These are phyloP conservation scores for Saccharomyces hybrid DNA, from an alignment of 1,139 yeast genomes.

Conservation along the genomic window DNA sequence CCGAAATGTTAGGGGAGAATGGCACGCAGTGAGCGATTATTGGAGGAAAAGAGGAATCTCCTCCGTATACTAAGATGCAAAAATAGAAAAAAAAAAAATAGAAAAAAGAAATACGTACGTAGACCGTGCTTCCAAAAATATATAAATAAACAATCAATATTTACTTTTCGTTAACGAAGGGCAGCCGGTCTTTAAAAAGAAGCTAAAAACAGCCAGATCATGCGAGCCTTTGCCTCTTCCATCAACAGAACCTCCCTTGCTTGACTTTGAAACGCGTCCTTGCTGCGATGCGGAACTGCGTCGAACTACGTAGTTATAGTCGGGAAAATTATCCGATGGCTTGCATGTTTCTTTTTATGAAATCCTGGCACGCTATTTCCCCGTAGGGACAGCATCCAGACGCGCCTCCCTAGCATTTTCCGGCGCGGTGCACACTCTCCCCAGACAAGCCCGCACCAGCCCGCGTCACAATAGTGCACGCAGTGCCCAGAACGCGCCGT, in stretches of 20 bases:
- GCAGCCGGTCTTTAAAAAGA: background rate
- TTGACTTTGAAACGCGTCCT: background rate
- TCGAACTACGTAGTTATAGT: background rate
- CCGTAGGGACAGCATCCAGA: too few species aligned
- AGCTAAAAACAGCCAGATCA: background rate
- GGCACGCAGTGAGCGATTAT: slow-evolving; percentile 49
- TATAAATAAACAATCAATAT: background rate
- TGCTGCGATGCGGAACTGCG: background rate
- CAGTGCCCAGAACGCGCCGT: too few species aligned
- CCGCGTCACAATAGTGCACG: too few species aligned
- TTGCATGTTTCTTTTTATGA: background rate
- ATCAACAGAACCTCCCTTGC: background rate
- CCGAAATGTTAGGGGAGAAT: slow-evolving; percentile 33
- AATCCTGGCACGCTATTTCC: too few species aligned
- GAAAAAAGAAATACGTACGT: background rate
- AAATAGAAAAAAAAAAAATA: too few species aligned
- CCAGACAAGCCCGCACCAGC: too few species aligned
- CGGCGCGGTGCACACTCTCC: too few species aligned
- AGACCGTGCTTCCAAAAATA: background rate
- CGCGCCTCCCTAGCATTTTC: background rate
- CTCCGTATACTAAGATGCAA: slow-evolving; percentile 12
- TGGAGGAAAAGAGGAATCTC: slow-evolving; percentile 47
- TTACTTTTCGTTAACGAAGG: background rate
- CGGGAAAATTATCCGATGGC: background rate
- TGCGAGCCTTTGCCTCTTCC: background rate